phyloP scores from a whole-genome alignment of 352 stramenopile genomes.

The Pythium catenulatum region DNA sequence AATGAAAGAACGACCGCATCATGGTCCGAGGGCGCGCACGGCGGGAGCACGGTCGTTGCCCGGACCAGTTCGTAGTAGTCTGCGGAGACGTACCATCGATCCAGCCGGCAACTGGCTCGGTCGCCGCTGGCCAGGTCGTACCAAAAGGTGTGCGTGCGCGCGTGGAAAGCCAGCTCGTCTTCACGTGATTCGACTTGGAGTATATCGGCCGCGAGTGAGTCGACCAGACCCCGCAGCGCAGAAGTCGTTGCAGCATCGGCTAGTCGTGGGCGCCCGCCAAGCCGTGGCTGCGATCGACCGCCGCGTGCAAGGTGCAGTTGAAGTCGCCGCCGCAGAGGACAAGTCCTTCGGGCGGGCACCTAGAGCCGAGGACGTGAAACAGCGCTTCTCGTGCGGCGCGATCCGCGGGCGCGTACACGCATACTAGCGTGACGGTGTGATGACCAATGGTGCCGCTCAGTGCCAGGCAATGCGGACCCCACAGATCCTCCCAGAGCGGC shows the following conservation, averaged over 20 bases:
- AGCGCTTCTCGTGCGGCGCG: background rate
- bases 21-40: background rate
- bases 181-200: background rate
- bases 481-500: slow-evolving; percentile 6
- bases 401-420: slow-evolving; percentile 11
- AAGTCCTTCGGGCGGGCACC: background rate
- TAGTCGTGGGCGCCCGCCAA: background rate
- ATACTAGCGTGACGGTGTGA: background rate
- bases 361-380: background rate
- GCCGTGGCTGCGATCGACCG: background rate
- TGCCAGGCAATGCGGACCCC: slow-evolving; percentile 4
- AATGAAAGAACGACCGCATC: background rate
- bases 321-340: slow-evolving; percentile 36
- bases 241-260: background rate
- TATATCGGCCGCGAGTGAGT: background rate
- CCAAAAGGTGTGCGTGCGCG: background rate
- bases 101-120: background rate
- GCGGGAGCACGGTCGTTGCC: background rate
- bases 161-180: background rate
- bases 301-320: slow-evolving; percentile 8
- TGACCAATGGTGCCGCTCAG: background rate
- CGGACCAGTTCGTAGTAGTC: background rate
- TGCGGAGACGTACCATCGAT: background rate
- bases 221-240: background rate
- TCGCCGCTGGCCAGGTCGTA: background rate